Evolutionary conservation across 202 grass and related monocot species (phyloP).

Genomic region (Panicum virgatum): DNA sequence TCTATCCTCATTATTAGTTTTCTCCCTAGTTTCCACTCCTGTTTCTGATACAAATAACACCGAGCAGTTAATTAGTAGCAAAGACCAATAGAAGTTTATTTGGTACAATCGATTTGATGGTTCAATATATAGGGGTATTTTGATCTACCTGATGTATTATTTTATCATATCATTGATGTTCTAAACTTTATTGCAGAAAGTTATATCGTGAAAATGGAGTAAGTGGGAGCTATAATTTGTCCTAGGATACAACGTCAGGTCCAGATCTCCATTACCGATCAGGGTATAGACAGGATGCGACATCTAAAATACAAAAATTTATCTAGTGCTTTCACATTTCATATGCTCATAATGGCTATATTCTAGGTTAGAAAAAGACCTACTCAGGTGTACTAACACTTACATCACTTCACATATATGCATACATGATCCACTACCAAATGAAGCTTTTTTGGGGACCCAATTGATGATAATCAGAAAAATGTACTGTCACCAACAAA

Average conservation of each 20-base stretch:
- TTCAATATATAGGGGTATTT: not conserved
- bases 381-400: slow-evolving; percentile 43
- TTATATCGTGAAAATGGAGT: slow-evolving; percentile 15
- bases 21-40: not conserved
- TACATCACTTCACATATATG: slow-evolving; percentile 29
- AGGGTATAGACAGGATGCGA: slow-evolving; percentile 43
- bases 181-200: slow-evolving; percentile 30
- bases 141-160: slow-evolving; percentile 17
- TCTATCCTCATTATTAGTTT: not conserved
- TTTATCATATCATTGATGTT: slow-evolving; percentile 23
- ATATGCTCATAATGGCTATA: slow-evolving; percentile 39
- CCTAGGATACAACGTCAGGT: slow-evolving; percentile 43
- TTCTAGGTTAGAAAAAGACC: slow-evolving; percentile 44
- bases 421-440: slow-evolving; percentile 9
- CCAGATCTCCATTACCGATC: slow-evolving; percentile 40
- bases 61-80: not conserved
- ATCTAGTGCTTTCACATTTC: slow-evolving; percentile 41
- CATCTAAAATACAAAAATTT: slow-evolving; percentile 40
- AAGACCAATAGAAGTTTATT: not conserved
- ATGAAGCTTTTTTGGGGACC: slow-evolving; percentile 8
- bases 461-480: not conserved
- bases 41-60: not conserved
- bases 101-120: not conserved
- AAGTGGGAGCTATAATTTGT: slow-evolving; percentile 49
- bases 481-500: not conserved